phyloP scores from a whole-genome alignment of 352 stramenopile genomes.

The Pythium utonaiense region DNA sequence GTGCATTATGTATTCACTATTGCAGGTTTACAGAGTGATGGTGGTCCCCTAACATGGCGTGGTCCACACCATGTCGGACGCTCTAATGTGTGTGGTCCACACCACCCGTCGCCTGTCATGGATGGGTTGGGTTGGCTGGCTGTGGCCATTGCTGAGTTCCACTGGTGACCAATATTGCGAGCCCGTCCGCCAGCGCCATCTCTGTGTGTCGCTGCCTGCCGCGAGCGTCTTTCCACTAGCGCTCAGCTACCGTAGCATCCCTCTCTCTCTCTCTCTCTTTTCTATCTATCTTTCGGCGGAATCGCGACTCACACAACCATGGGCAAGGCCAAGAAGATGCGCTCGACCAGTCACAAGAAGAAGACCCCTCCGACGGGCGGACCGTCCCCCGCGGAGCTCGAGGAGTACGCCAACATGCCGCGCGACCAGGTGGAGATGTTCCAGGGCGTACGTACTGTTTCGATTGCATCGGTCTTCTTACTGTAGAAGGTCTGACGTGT shows the following conservation, averaged over 20 bases:
- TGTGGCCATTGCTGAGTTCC: neutral
- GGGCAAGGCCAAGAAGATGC: conserved; percentile 86
- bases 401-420: conserved; percentile 42
- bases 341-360: conserved; percentile 85
- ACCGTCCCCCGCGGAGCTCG: conserved; percentile 52
- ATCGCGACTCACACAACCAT: conserved; percentile 31
- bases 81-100: conserved; percentile 6
- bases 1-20: too few species aligned
- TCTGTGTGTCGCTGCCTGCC: neutral
- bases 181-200: neutral
- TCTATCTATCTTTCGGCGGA: neutral
- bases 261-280: too few species aligned
- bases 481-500: neutral
- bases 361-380: conserved; percentile 55
- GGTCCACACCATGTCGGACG: neutral
- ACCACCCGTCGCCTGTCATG: conserved; percentile 3
- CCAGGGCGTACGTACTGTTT: conserved; percentile 37
- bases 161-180: neutral
- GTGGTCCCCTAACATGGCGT: neutral
- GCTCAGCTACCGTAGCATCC: too few species aligned
- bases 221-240: neutral
- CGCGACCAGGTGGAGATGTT: conserved; percentile 67
- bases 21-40: neutral
- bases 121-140: conserved; percentile 28
- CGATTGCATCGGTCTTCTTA: neutral